These are phyloP conservation scores for Fagus crenata DNA, from an alignment of 306 rosid genomes.

Conservation along the genomic window DNA sequence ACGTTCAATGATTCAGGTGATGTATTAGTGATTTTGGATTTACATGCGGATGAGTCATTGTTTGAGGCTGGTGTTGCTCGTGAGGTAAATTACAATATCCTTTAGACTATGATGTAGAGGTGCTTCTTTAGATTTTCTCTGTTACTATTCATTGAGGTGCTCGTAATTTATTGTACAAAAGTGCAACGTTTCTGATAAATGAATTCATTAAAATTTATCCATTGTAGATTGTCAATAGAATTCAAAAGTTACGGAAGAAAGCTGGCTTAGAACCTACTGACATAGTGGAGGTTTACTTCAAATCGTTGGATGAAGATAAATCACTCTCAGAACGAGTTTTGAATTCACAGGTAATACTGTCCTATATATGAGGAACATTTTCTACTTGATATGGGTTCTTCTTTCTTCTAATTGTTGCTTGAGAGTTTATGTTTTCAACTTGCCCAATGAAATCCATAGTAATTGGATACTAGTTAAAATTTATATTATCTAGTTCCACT, in stretches of 20 bases:
- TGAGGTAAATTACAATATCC: constrained; percentile 56
- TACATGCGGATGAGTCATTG: constrained; percentile 80
- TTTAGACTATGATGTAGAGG: background rate
- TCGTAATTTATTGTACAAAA: background rate
- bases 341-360: constrained; percentile 64
- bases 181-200: background rate
- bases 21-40: constrained; percentile 88
- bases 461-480: background rate
- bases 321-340: constrained; percentile 65
- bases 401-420: background rate
- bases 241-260: constrained; percentile 90
- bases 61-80: constrained; percentile 98
- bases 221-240: constrained; percentile 86
- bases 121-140: background rate
- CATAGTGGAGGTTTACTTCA: constrained; percentile 79
- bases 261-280: constrained; percentile 91
- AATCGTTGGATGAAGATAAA: constrained; percentile 63
- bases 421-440: background rate
- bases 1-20: constrained; percentile 58
- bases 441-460: background rate
- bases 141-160: background rate
- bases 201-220: background rate
- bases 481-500: background rate
- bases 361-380: background rate
- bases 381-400: background rate